Conservation (phyloP, 345 rosid species). For the Geranium brycei region DNA sequence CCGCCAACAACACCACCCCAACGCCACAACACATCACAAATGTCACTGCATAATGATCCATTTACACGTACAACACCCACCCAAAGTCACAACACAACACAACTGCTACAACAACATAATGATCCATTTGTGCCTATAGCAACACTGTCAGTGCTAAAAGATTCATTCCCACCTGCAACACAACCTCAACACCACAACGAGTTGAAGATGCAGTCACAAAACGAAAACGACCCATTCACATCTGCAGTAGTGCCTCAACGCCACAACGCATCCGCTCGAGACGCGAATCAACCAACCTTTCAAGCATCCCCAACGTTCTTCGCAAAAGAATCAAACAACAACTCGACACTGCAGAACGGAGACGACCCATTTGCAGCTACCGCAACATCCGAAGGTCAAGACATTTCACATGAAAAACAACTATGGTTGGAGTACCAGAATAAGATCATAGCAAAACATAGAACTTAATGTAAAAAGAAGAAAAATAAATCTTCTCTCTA, state of each 20-base stretch:
- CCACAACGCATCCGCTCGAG: neutral
- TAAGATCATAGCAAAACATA: conserved; percentile 54
- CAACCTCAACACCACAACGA: too few relatives aligned
- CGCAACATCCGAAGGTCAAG: conserved; percentile 21
- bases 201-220: too few relatives aligned
- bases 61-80: too few relatives aligned
- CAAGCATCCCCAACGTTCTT: neutral
- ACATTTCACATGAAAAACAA: conserved; percentile 40
- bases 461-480: conserved; percentile 14
- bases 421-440: conserved; percentile 64
- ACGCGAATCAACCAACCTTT: neutral
- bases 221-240: neutral
- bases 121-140: too few relatives aligned
- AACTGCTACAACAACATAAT: too few relatives aligned
- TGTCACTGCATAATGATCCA: too few relatives aligned
- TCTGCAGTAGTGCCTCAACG: neutral
- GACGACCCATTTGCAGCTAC: conserved; percentile 4
- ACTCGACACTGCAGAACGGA: neutral
- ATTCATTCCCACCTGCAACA: too few relatives aligned
- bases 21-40: too few relatives aligned
- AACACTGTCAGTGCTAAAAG: too few relatives aligned
- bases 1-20: too few relatives aligned
- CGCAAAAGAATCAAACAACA: neutral
- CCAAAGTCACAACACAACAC: too few relatives aligned
- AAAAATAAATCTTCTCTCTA: too few relatives aligned